Evolutionary conservation across 208 protist genomes (phyloP).

Genomic region (Zelonia costaricensis): DNA sequence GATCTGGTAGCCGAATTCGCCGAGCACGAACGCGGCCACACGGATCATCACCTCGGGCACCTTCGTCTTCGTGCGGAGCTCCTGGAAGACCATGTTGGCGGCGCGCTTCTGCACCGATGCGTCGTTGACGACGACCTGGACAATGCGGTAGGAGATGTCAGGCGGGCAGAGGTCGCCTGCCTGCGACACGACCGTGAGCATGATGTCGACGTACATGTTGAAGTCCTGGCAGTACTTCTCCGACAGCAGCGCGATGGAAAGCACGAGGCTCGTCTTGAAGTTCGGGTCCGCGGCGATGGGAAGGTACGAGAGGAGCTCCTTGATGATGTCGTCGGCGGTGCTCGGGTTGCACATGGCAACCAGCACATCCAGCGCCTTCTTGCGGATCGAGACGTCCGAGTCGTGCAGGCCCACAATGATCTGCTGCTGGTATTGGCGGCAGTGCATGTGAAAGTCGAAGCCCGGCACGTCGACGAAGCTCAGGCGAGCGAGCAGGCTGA

Average conservation of each 20-base stretch:
- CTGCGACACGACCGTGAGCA: slow-evolving; percentile 94
- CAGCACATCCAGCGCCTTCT: slow-evolving; percentile 97
- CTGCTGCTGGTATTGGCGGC: slow-evolving; percentile 92
- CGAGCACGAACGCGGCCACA: slow-evolving; percentile 94
- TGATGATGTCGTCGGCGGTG: slow-evolving; percentile 93
- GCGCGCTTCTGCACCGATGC: slow-evolving; percentile 97
- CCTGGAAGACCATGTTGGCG: slow-evolving; percentile 65
- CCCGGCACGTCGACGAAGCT: slow-evolving; percentile 52
- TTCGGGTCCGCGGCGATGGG: slow-evolving; percentile 78
- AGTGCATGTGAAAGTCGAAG: slow-evolving; percentile 71
- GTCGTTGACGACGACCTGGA: slow-evolving; percentile 97
- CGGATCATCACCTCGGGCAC: slow-evolving; percentile 52
- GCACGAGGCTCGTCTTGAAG: slow-evolving; percentile 95
- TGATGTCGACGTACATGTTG: slow-evolving; percentile 95
- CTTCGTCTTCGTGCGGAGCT: slow-evolving; percentile 42
- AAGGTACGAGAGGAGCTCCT: slow-evolving; percentile 93
- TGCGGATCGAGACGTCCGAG: slow-evolving; percentile 97
- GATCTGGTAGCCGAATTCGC: slow-evolving; percentile 98
- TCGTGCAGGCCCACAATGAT: slow-evolving; percentile 94
- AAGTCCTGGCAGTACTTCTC: slow-evolving; percentile 95
- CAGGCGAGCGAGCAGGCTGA: slow-evolving; percentile 81
- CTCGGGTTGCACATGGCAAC: slow-evolving; percentile 96
- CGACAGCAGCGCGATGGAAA: slow-evolving; percentile 96
- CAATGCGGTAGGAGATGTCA: slow-evolving; percentile 89
- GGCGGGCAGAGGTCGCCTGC: slow-evolving; percentile 97